Conservation (phyloP, 257 asterid species). For the Solanum commersonii region DNA sequence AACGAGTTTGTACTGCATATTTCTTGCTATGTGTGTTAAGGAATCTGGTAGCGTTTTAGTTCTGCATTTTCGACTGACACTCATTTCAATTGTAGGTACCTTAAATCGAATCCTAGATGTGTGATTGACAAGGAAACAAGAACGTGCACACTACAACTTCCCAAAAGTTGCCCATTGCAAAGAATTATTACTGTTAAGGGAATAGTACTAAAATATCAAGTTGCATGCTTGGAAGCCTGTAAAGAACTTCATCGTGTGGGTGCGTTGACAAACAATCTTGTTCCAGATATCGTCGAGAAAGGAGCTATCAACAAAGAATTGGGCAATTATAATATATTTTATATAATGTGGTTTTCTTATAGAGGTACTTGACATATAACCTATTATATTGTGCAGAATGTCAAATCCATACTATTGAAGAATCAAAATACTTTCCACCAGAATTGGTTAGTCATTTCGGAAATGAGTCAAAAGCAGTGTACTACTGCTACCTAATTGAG, state of each 20-base stretch:
- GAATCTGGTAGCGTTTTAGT: neutral
- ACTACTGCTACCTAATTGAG: conserved; percentile 42
- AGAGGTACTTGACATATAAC: neutral
- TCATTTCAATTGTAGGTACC: conserved; percentile 33
- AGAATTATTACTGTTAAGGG: conserved; percentile 25
- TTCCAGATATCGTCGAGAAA: conserved; percentile 62
- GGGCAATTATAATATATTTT: conserved; percentile 17
- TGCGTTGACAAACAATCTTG: conserved; percentile 61
- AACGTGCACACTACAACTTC: conserved; percentile 49
- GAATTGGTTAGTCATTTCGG: conserved; percentile 38
- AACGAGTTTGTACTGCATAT: conserved; percentile 42
- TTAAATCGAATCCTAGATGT: conserved; percentile 57
- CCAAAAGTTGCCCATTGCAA: conserved; percentile 58
- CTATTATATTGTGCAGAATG: conserved; percentile 19
- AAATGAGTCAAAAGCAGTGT: conserved; percentile 8
- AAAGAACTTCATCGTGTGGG: conserved; percentile 60
- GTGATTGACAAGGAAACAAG: conserved; percentile 29
- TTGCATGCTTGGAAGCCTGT: conserved; percentile 81
- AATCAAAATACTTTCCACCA: conserved; percentile 34
- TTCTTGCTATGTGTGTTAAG: neutral
- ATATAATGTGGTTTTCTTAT: neutral
- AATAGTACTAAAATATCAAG: conserved; percentile 25
- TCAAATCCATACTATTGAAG: conserved; percentile 21
- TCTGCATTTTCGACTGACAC: neutral
- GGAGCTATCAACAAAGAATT: conserved; percentile 31